Percentiles rank a stretch among this genome's conserved stretches.
phyloP scores from a whole-genome alignment of 495 filamentous ascomycete species.

The Lentithecium fluviatile region DNA sequence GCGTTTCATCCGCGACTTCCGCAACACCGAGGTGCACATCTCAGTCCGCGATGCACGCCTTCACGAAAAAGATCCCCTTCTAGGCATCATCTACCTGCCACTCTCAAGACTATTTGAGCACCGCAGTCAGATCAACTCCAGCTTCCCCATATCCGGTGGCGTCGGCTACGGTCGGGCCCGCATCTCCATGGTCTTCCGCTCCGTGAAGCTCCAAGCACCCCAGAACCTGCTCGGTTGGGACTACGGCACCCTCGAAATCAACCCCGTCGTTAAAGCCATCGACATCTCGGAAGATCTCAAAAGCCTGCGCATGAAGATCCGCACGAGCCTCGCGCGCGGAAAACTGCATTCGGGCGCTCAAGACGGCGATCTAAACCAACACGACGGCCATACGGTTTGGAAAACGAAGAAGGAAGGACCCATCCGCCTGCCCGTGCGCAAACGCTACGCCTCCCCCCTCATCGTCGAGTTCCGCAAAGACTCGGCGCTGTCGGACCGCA shows the following conservation, averaged over 20 bases:
- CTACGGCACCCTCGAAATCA: constrained; percentile 63
- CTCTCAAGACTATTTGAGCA: constrained; percentile 56
- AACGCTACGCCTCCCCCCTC: constrained; percentile 59
- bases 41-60: constrained; percentile 63
- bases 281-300: constrained; percentile 48
- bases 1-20: constrained; percentile 67
- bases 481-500: constrained; percentile 53
- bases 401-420: constrained; percentile 43
- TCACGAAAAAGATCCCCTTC: constrained; percentile 63
- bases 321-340: constrained; percentile 51
- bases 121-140: constrained; percentile 59
- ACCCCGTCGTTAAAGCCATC: constrained; percentile 38
- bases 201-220: constrained; percentile 58
- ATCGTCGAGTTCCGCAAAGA: constrained; percentile 60
- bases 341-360: constrained; percentile 52
- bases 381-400: constrained; percentile 36
- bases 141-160: constrained; percentile 58
- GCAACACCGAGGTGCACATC: constrained; percentile 61
- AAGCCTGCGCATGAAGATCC: constrained; percentile 54
- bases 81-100: constrained; percentile 67
- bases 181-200: constrained; percentile 68
- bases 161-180: constrained; percentile 67
- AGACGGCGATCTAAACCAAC: constrained; percentile 31
- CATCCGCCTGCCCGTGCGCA: constrained; percentile 56
- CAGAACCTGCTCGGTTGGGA: constrained; percentile 61